Conservation (phyloP, 176 grass and related monocot genomes). For the Microstegium vimineum region DNA sequence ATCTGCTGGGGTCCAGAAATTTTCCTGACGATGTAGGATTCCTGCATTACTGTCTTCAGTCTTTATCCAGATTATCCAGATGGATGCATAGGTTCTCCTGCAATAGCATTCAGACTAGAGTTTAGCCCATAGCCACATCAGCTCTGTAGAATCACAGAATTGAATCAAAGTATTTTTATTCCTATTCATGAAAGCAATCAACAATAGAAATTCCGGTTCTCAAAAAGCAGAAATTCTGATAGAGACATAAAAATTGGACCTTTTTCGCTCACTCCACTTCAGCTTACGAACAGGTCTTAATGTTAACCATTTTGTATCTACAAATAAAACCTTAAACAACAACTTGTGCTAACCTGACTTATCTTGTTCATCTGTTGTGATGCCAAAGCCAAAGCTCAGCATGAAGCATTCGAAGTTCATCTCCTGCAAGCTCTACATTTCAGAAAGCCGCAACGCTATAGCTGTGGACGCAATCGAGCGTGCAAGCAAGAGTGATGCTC, state of each 20-base stretch:
- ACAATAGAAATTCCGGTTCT: background rate
- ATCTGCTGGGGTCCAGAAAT: background rate
- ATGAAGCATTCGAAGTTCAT: no score
- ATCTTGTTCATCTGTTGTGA: no score
- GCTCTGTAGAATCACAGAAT: background rate
- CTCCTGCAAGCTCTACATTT: no score
- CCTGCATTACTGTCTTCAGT: background rate
- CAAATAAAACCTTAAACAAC: background rate
- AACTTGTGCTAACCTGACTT: no score
- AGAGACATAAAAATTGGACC: background rate
- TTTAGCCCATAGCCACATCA: background rate
- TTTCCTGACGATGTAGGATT: background rate
- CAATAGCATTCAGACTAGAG: background rate
- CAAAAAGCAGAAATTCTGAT: background rate
- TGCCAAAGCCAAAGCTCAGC: no score
- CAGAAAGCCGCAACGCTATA: no score
- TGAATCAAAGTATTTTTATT: background rate
- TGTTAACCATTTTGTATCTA: background rate
- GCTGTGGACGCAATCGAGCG: no score
- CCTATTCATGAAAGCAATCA: background rate
- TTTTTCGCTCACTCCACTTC: no score
- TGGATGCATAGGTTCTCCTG: background rate
- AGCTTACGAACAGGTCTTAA: no score
- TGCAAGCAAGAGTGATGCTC: no score
- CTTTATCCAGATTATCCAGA: background rate